These are phyloP conservation scores for Lecanicillium sp. DNA, from an alignment of 2,329 filamentous ascomycete genomes.

Conservation along the genomic window DNA sequence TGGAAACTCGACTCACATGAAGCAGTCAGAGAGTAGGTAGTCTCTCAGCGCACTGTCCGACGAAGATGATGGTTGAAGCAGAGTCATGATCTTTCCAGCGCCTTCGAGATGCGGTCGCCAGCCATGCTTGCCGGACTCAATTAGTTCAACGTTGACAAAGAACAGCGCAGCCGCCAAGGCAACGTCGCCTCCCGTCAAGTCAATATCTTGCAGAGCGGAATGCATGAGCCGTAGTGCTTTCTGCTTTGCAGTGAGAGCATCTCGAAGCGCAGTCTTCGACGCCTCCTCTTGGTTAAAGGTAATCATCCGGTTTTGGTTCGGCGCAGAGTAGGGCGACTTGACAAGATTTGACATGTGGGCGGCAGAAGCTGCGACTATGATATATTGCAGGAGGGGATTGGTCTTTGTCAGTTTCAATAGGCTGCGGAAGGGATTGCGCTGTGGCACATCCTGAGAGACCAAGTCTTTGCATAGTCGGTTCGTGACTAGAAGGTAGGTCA, in stretches of 20 bases:
- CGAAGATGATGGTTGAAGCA: slow-evolving; percentile 25
- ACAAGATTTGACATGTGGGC: slow-evolving; percentile 38
- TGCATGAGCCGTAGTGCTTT: slow-evolving; percentile 35
- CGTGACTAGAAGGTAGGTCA: slow-evolving; percentile 37
- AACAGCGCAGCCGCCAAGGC: slow-evolving; percentile 39
- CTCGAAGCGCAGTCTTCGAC: slow-evolving; percentile 25
- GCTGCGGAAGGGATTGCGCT: slow-evolving; percentile 37
- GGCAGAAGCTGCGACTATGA: slow-evolving; percentile 40
- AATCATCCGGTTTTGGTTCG: slow-evolving; percentile 6
- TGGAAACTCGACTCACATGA: slow-evolving; percentile 32
- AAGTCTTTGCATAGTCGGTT: slow-evolving; percentile 45
- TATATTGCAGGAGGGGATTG: slow-evolving; percentile 35
- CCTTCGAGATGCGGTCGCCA: slow-evolving; percentile 41
- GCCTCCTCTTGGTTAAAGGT: slow-evolving; percentile 12
- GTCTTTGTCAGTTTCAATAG: slow-evolving; percentile 33
- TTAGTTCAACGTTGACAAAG: slow-evolving; percentile 42
- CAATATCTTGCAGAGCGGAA: slow-evolving; percentile 28
- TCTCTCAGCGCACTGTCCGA: slow-evolving; percentile 30
- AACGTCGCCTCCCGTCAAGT: slow-evolving; percentile 29
- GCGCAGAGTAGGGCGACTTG: slow-evolving; percentile 21
- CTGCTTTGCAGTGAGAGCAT: slow-evolving; percentile 38
- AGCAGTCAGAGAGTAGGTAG: slow-evolving; percentile 40
- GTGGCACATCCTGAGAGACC: slow-evolving; percentile 35
- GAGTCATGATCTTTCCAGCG: slow-evolving; percentile 34
- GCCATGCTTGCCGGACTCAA: slow-evolving; percentile 39